Base-by-base conservation (phyloP, 108 stramenopile genomes). In the Pelagomonas calceolata region DNA sequence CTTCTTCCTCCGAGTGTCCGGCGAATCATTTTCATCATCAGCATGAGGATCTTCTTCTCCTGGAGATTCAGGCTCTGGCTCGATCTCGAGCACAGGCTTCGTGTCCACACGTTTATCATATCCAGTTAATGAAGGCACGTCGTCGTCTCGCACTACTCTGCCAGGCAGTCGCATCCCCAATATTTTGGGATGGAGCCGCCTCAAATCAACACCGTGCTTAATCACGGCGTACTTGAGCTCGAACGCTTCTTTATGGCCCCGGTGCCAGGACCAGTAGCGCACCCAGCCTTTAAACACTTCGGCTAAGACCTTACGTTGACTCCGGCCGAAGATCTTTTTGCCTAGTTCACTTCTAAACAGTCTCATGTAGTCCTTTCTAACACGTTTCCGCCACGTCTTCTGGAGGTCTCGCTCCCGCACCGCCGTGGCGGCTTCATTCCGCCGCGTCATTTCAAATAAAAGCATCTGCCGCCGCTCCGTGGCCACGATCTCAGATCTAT, bases 401-500 rank as follows among this genome's bases (percentile, higher is more conserved):
- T 73, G 44, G 73, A 80, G 72, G 18, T 73, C 39, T 39, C 36
- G 63, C 45, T 66, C 37, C 77, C 77, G 77, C 4, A 32, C 39
- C 15, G 36, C 29, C 15, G 76, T 68, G 51, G 75, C 73, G 36
- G 43, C 34, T 21, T 74, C 64, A 32, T 74, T 80, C 18, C 35
- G 70, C 64, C 64, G 33, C 44, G 70, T 60, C 33, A 51, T 21
- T 18, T 76, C 75, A 29, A 36, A 29, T 65, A 78, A 69, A 68
- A 68, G 68, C 74, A 78, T 71, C 75, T 72, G 67, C 10, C 75
- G 68, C 30, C 80, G 74, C 64, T 80, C 80, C 17, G 74, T 35
- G 17, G 77, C 78, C 9, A 80, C 74, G 43, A 78, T 68, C 75
- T 80, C 80, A 18, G 80, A 77, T 70, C 74, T 45, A 65, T 71